Conservation (phyloP, 2,329 filamentous ascomycete genomes). For the Colletotrichum godetiae region DNA sequence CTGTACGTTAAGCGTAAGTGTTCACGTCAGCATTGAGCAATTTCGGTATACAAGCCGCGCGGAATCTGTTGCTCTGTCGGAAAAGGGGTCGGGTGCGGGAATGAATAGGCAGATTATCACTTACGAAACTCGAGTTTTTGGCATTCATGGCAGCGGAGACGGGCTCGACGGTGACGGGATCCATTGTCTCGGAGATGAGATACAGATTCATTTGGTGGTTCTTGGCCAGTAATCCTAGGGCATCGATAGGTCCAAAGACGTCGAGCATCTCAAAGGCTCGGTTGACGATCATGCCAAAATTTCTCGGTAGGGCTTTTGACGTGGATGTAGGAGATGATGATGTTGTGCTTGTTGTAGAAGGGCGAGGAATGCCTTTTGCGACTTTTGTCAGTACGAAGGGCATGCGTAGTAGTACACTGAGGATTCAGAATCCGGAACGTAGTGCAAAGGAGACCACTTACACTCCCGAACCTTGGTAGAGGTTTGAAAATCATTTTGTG, state of each 20-base stretch:
- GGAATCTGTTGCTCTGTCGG: constrained; percentile 12
- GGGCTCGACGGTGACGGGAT: constrained; percentile 21
- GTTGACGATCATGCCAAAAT: constrained; percentile 57
- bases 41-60: background rate
- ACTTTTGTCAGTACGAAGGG: background rate
- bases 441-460: background rate
- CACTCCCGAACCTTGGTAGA: background rate
- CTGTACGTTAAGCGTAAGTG: background rate
- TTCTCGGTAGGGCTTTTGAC: constrained; percentile 25
- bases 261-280: constrained; percentile 58
- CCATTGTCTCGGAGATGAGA: constrained; percentile 30
- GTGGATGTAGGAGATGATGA: background rate
- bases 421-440: background rate
- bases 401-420: background rate
- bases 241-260: constrained; percentile 58
- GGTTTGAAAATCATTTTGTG: background rate
- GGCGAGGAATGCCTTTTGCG: constrained; percentile 4
- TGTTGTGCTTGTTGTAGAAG: background rate
- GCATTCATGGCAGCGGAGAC: constrained; percentile 17
- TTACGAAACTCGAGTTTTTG: constrained; percentile 33
- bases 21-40: background rate
- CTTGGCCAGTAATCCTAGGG: constrained; percentile 41
- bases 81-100: background rate
- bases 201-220: constrained; percentile 25
- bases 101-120: background rate